Evolutionary conservation across 306 rosid species (phyloP).

Genomic region (Dalbergia cochinchinensis): DNA sequence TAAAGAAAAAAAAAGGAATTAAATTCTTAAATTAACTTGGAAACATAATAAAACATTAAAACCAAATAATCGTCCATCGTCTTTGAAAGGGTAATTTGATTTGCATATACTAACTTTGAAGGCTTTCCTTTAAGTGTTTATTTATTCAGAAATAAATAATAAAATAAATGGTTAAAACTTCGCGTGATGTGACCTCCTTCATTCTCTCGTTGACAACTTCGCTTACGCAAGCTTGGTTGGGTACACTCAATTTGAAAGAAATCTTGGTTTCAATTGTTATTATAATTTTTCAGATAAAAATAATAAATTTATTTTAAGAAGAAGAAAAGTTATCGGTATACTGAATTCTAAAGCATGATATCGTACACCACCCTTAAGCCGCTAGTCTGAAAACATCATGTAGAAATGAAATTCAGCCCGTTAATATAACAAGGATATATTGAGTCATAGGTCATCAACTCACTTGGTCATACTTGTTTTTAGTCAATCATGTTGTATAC

Average conservation of each 20-base stretch:
- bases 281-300: background rate
- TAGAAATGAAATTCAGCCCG: slow-evolving; percentile 15
- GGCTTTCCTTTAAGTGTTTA: no score
- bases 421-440: background rate
- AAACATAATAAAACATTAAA: no score
- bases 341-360: slow-evolving; percentile 9
- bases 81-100: no score
- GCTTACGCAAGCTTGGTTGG: background rate
- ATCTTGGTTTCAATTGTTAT: background rate
- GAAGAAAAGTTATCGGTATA: background rate
- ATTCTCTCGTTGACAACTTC: background rate
- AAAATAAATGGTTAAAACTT: background rate
- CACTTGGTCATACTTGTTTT: background rate
- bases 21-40: no score
- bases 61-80: no score
- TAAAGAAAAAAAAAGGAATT: no score
- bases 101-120: no score
- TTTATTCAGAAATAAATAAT: no score
- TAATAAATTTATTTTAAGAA: no score
- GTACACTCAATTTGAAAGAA: background rate
- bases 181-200: background rate
- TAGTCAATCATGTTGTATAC: no score
- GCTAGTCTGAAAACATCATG: background rate
- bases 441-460: background rate
- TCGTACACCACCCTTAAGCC: background rate